Evolutionary conservation across 73 alveolate genomes (phyloP), one percentile per base, ranked within the genome.

Genomic region (Paramecium octaurelia): DNA sequence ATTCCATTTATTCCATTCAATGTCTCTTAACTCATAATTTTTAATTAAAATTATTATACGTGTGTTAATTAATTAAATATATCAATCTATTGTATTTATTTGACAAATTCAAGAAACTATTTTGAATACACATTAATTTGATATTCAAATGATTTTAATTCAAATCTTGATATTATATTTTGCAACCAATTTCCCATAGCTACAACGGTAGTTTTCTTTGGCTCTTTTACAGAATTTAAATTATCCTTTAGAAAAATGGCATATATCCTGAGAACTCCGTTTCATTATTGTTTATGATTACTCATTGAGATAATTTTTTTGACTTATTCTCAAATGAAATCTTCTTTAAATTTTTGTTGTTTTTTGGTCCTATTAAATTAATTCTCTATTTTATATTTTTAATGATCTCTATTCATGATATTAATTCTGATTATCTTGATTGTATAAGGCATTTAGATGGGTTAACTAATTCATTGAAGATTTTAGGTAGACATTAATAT

Each of bases 1-100:
- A 89, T 77, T 77, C 84, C 88, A 70, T 89, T 31, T 50, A 70
- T 83, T 89, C 88, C 94, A 83, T 69, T 89, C 16, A 80, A 64
- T 42, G 91, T 80, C 31, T 80, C 91, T 23, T 80, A 48, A 46
- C 91, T 80, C 91, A 80, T 80, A 10, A 10, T 80, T 36, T 38
- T 75, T 75, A 35, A 38, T 35, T 75, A n/a, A 75, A 42, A 29
- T 75, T 12, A 75, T 38, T 75, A 75, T 64, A 64, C 84, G 84
- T 64, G 84, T 64, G 31, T 64, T 64, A 64, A 64, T 64, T 64
- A 64, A 64, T 31, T 64, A 54, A 50, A 54, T 54, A 54, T 23
- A 27, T 64, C 83, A 60, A 60, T 60, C 83, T 21, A 48, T 24
- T 60, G 83, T 24, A 11, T 60, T 60, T 60, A 60, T 60, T 44